Evolutionary conservation across 371 early-diverging fungal genomes (phyloP).

Genomic region (Mucor irregularis): DNA sequence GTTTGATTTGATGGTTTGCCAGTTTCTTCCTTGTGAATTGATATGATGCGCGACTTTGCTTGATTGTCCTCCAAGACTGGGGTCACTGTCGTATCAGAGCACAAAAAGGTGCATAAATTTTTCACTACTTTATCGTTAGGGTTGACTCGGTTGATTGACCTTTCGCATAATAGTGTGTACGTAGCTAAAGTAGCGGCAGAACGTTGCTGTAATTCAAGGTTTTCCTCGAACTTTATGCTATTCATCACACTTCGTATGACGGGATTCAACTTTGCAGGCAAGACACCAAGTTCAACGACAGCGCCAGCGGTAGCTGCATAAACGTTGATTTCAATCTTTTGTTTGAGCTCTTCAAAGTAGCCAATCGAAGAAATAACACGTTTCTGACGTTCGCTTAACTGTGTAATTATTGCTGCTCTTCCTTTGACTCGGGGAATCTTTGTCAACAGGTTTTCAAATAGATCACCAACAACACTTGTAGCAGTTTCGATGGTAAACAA

Average conservation of each 20-base stretch:
- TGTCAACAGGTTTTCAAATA: constrained; percentile 47
- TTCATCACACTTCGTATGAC: constrained; percentile 89
- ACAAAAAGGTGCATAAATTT: constrained; percentile 84
- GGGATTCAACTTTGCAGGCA: constrained; percentile 85
- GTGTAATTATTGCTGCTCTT: constrained; percentile 33
- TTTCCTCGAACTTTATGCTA: constrained; percentile 81
- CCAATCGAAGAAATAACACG: constrained; percentile 68
- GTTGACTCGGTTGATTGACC: constrained; percentile 40
- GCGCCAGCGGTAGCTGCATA: constrained; percentile 84
- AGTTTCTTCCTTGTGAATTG: constrained; percentile 54
- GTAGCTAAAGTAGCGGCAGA: constrained; percentile 61
- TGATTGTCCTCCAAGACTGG: constrained; percentile 67
- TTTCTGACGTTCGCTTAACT: constrained; percentile 62
- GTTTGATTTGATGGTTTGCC: constrained; percentile 10
- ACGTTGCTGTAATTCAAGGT: constrained; percentile 66
- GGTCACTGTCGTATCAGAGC: constrained; percentile 76
- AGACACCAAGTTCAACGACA: constrained; percentile 71
- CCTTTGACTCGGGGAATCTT: constrained; percentile 46
- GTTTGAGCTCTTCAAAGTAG: constrained; percentile 64
- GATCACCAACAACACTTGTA: constrained; percentile 49
- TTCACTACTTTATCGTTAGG: constrained; percentile 87
- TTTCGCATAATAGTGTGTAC: constrained; percentile 57
- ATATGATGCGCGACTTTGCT: constrained; percentile 63
- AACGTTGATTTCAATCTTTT: constrained; percentile 70
- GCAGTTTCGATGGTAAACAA: constrained; percentile 70